Conservation (phyloP, 164 flowering plant species). For the Taxillus chinensis region DNA sequence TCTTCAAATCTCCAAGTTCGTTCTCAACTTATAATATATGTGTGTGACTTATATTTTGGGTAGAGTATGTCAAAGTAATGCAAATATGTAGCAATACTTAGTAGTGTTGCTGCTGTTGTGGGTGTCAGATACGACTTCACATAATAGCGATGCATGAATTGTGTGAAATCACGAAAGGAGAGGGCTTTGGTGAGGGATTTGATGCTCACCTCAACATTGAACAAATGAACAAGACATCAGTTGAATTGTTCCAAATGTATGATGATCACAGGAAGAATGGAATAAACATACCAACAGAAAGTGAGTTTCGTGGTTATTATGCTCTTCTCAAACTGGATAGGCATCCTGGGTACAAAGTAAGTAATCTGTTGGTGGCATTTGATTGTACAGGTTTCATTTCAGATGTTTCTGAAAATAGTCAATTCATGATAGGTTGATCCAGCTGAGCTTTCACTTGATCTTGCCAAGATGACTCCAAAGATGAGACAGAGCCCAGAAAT, state of each 20-base stretch:
- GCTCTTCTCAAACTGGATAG: slow-evolving; percentile 96
- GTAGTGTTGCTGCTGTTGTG: slow-evolving; percentile 8
- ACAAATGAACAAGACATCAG: slow-evolving; percentile 98
- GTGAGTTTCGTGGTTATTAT: slow-evolving; percentile 95
- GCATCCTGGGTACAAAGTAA: slow-evolving; percentile 97
- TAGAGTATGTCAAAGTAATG: too few species aligned
- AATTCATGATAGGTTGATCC: slow-evolving; percentile 79
- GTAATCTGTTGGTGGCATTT: slow-evolving; percentile 11
- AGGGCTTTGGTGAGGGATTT: slow-evolving; percentile 95
- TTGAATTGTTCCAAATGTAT: slow-evolving; percentile 90
- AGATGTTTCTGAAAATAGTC: slow-evolving; percentile 14
- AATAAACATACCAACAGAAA: slow-evolving; percentile 57
- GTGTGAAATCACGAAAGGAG: slow-evolving; percentile 89
- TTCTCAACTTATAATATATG: too few species aligned
- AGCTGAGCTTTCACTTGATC: slow-evolving; percentile 96
- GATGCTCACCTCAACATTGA: slow-evolving; percentile 99
- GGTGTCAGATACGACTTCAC: slow-evolving; percentile 83
- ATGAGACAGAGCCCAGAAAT: slow-evolving; percentile 78
- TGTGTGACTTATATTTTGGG: too few species aligned
- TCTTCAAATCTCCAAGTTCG: too few species aligned
- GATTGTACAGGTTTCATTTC: slow-evolving; percentile 7
- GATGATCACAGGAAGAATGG: slow-evolving; percentile 97
- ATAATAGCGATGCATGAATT: slow-evolving; percentile 95
- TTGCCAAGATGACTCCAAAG: slow-evolving; percentile 91
- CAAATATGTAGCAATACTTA: neutral